Evolutionary conservation across 768 basidiomycete species (phyloP).

Genomic region (Mycena floridula): DNA sequence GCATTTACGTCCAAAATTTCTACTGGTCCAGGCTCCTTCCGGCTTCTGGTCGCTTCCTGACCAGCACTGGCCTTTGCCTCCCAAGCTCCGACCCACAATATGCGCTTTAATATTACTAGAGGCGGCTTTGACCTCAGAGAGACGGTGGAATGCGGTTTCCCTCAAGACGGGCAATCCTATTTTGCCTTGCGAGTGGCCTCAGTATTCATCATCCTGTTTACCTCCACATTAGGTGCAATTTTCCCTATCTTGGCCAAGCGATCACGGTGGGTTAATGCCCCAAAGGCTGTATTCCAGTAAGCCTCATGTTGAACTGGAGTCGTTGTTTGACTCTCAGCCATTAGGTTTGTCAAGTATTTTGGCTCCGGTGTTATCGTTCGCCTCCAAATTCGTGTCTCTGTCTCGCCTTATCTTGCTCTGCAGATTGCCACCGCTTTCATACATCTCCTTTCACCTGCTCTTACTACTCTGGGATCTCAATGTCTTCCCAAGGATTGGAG

Average conservation of each 20-base stretch:
- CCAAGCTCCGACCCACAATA: no score
- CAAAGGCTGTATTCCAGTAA: conserved; percentile 45
- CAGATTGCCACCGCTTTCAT: conserved; percentile 90
- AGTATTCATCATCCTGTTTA: conserved; percentile 47
- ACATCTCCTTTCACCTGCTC: conserved; percentile 72
- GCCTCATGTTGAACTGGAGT: conserved; percentile 7
- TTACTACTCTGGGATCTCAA: conserved; percentile 59
- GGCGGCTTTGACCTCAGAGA: no score
- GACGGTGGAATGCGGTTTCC: no score
- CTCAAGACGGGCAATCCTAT: no score
- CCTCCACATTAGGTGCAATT: conserved; percentile 39
- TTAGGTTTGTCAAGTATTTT: conserved; percentile 83
- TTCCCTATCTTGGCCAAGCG: conserved; percentile 49
- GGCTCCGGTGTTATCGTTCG: conserved; percentile 84
- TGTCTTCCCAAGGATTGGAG: conserved; percentile 72
- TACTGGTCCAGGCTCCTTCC: no score
- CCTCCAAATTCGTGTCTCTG: conserved; percentile 5
- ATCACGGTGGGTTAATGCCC: conserved; percentile 31
- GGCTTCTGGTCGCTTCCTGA: no score
- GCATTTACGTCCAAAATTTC: no score
- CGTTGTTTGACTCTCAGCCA: conserved; percentile 5
- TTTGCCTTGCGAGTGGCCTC: conserved; percentile 43
- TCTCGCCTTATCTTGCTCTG: background rate
- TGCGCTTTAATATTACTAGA: no score
- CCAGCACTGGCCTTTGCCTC: no score